phyloP scores from a whole-genome alignment of 176 grass and related monocot genomes.

The Carex pumila region DNA sequence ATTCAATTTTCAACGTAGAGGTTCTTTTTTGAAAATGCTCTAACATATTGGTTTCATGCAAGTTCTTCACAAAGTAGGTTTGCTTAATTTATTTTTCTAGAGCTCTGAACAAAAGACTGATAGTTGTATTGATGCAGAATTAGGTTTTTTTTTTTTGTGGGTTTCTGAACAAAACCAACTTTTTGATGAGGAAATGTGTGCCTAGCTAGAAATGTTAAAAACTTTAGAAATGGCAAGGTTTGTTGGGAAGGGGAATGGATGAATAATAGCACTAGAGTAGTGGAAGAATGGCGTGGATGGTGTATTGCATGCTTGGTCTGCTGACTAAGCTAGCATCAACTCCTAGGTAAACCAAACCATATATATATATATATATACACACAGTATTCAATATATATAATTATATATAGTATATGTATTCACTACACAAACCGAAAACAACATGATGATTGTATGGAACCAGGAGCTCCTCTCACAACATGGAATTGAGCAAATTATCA shows the following conservation, averaged over 20 bases:
- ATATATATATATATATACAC: background rate
- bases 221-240: slow-evolving; percentile 13
- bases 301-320: slow-evolving; percentile 25
- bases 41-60: too few relatives aligned
- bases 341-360: background rate
- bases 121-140: background rate
- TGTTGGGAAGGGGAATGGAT: slow-evolving; percentile 21
- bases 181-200: background rate
- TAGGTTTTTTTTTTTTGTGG: background rate
- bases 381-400: background rate
- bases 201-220: slow-evolving; percentile 12
- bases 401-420: background rate
- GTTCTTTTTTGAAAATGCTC: too few relatives aligned
- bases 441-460: slow-evolving; percentile 6
- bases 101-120: background rate
- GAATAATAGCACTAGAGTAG: slow-evolving; percentile 18
- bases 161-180: background rate
- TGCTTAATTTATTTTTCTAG: too few relatives aligned
- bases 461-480: background rate
- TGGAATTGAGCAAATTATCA: background rate
- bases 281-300: slow-evolving; percentile 29
- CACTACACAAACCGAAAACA: background rate
- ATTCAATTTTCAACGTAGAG: too few relatives aligned
- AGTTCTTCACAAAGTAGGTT: too few relatives aligned
- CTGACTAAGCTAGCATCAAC: slow-evolving; percentile 14